Evolutionary conservation across 2,329 filamentous ascomycete genomes (phyloP).

Genomic region (Colletotrichum higginsianum): DNA sequence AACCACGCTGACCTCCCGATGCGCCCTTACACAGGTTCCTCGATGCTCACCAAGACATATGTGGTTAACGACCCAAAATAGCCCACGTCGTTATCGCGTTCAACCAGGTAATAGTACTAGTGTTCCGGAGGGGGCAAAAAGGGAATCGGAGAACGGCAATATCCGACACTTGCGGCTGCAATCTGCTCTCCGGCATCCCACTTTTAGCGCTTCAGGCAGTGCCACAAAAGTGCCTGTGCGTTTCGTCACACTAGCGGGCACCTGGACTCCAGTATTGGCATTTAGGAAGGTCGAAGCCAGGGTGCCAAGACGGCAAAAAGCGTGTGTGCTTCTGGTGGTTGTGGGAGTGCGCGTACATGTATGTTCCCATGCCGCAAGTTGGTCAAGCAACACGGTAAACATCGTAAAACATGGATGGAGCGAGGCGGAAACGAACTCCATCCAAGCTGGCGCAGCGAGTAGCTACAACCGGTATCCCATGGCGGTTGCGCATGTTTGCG

Average conservation of each 20-base stretch:
- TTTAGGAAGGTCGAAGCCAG: constrained; percentile 34
- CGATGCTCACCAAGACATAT: background rate
- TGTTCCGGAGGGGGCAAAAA: background rate
- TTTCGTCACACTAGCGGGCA: constrained; percentile 8
- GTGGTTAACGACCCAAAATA: background rate
- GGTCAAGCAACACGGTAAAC: background rate
- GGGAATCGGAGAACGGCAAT: constrained; percentile 11
- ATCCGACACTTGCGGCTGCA: background rate
- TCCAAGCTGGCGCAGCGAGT: constrained; percentile 3
- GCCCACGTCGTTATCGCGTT: background rate
- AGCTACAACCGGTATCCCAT: background rate
- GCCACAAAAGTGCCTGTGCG: constrained; percentile 9
- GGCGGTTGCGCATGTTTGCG: background rate
- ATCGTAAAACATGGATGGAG: constrained; percentile 15
- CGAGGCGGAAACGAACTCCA: constrained; percentile 28
- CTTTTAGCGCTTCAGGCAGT: constrained; percentile 1
- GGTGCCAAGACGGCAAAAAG: constrained; percentile 25
- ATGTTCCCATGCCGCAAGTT: constrained; percentile 1
- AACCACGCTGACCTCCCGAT: background rate
- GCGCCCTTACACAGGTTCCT: background rate
- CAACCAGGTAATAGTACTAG: background rate
- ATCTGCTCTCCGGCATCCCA: background rate
- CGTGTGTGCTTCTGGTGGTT: background rate
- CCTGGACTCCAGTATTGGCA: background rate
- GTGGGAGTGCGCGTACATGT: constrained; percentile 2